phyloP scores from a whole-genome alignment of 306 rosid species.

The Dalbergia oliveri region DNA sequence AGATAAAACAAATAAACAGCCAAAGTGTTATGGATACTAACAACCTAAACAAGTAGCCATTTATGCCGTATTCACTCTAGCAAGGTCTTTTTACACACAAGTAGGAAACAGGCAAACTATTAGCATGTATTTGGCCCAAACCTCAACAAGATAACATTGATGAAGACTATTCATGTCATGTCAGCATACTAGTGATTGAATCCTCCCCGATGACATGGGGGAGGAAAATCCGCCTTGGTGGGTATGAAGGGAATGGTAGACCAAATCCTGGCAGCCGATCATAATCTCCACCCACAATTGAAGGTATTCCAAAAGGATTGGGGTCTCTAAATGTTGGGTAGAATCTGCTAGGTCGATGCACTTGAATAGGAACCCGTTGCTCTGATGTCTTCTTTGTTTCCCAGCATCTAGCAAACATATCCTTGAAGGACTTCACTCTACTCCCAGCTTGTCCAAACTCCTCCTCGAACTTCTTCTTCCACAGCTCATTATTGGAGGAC shows the following conservation, averaged over 20 bases:
- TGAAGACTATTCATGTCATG: conserved; percentile 17
- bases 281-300: conserved; percentile 55
- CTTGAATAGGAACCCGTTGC: neutral
- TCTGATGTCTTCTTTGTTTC: conserved; percentile 43
- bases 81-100: neutral
- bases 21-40: neutral
- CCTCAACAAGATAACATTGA: neutral
- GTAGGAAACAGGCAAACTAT: conserved; percentile 12
- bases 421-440: conserved; percentile 49
- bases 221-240: conserved; percentile 40
- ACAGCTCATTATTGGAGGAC: conserved; percentile 61
- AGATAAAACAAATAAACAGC: neutral
- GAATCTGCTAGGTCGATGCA: neutral
- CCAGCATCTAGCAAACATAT: conserved; percentile 45
- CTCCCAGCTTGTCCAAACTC: conserved; percentile 43
- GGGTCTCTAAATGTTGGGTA: conserved; percentile 35
- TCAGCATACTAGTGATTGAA: conserved; percentile 26
- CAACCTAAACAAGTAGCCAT: conserved; percentile 25
- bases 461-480: conserved; percentile 70
- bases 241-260: conserved; percentile 11
- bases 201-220: conserved; percentile 43
- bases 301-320: conserved; percentile 44
- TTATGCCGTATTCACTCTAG: neutral
- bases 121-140: conserved; percentile 22
- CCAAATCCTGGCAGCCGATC: conserved; percentile 52